Evolutionary conservation across 2,329 filamentous ascomycete genomes (phyloP).

Genomic region (Trichoderma koningii): DNA sequence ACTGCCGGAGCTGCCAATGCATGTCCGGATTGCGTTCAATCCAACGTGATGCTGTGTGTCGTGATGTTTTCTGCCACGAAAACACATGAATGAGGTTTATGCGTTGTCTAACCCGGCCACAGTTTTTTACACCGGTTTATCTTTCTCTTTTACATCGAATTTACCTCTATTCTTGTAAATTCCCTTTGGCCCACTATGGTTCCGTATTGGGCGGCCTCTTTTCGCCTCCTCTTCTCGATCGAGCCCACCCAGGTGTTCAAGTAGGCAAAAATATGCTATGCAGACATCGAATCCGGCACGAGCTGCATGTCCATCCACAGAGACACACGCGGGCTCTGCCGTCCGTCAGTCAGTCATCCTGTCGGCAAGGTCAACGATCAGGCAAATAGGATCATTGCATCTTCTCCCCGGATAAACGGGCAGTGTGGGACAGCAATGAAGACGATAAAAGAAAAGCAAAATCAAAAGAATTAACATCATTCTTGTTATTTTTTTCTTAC

Average conservation of each 20-base stretch:
- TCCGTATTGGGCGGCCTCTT: not conserved
- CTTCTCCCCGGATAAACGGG: conserved; percentile 18
- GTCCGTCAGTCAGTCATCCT: not conserved
- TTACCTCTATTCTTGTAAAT: not conserved
- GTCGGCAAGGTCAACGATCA: conserved; percentile 11
- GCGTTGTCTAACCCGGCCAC: not conserved
- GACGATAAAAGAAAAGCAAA: not conserved
- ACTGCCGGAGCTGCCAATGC: conserved; percentile 7
- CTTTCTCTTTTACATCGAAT: not conserved
- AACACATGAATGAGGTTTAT: not conserved
- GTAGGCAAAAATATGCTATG: not conserved
- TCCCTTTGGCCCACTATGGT: not conserved
- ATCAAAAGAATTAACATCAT: not conserved
- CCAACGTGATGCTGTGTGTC: conserved; percentile 9
- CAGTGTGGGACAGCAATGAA: not conserved
- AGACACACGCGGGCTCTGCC: conserved; percentile 4
- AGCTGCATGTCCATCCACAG: conserved; percentile 24
- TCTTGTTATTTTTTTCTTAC: not conserved
- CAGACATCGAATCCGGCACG: conserved; percentile 3
- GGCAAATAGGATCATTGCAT: conserved; percentile 24
- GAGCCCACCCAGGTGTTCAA: conserved; percentile 23
- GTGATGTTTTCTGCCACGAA: conserved; percentile 2
- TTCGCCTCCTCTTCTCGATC: not conserved
- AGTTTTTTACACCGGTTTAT: not conserved
- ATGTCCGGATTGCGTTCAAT: not conserved